Base-by-base conservation (phyloP, 176 grass and related monocot genomes). In the Otatea glauca region DNA sequence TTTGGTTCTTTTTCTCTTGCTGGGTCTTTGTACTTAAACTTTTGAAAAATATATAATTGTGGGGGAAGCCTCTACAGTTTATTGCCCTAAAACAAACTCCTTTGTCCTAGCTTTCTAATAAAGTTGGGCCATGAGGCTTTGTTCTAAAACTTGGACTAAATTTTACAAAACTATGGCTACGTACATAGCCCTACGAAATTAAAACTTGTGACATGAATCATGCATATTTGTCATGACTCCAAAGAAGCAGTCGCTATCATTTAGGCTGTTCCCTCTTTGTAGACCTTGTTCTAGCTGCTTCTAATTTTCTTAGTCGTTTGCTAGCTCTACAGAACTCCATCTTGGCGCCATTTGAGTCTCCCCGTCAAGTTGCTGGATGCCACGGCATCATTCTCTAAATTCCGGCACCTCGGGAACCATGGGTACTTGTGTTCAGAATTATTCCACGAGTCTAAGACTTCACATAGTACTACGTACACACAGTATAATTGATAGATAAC, bases 321-420 rank as follows among this genome's bases (percentile, higher is more conserved):
- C 55, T 63, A 83, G 41, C 72, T 77, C 42, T 34, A 50, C 3
- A 65, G 73, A 78, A 90, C 83, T 77, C 79, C 73, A 18, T 58
- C 39, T 35, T 8, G 71, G 56, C 86, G 24, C 83, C 63, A 13
- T 81, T 81, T 77, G 32, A 61, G 81, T 42, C 4, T 70, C 73
- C 24, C 72, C 66, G 13, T 77, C 72, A 66, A 66, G 56, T 11
- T 65, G 83, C 47, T 68, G 65, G 72, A 84, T 88, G 75, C 88
- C 78, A 77, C 15, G n/a, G 83, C n/a, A 86, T 86, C 25, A 82
- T 86, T 77, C 72, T 48, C 24, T 44, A 29, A 82, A 86, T 48
- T 65, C 64, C 9, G 11, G 25, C 59, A 86, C 37, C 15, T 49
- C 7, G 70, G 29, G 71, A 70, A 51, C 39, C 62, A 43, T 38